Evolutionary conservation across 2,329 filamentous ascomycete species (phyloP).

Genomic region (Cadophora malorum): DNA sequence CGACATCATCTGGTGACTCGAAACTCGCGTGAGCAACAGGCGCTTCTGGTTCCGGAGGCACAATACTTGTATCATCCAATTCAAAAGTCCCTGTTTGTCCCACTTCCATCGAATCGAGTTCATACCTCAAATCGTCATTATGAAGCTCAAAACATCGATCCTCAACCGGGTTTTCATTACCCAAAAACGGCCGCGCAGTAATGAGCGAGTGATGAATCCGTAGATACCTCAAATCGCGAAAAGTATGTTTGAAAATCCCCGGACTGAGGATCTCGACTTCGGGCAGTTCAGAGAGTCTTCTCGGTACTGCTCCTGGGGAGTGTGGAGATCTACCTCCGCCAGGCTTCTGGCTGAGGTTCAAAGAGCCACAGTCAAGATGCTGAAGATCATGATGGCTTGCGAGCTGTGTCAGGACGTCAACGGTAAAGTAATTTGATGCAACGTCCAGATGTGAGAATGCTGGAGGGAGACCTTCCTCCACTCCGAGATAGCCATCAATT

Average conservation of each 20-base stretch:
- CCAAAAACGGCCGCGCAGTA: slow-evolving; percentile 33
- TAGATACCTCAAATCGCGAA: slow-evolving; percentile 32
- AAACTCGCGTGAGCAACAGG: slow-evolving; percentile 15
- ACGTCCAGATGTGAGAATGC: slow-evolving; percentile 34
- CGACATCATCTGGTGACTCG: slow-evolving; percentile 32
- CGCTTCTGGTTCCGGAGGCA: slow-evolving; percentile 8
- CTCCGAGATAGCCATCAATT: slow-evolving; percentile 26
- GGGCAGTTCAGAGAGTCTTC: slow-evolving; percentile 22
- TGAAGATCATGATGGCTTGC: slow-evolving; percentile 30
- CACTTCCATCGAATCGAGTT: slow-evolving; percentile 32
- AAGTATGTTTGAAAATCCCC: slow-evolving; percentile 28
- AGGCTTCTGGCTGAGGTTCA: slow-evolving; percentile 30
- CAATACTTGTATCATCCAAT: slow-evolving; percentile 30
- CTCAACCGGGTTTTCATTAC: slow-evolving; percentile 18
- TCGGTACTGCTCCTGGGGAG: slow-evolving; percentile 16
- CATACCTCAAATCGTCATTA: slow-evolving; percentile 31
- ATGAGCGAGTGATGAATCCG: slow-evolving; percentile 35
- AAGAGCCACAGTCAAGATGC: slow-evolving; percentile 33
- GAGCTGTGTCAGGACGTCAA: slow-evolving; percentile 26
- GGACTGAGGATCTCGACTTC: slow-evolving; percentile 28
- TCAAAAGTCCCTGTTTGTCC: slow-evolving; percentile 25
- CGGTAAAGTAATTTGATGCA: slow-evolving; percentile 30
- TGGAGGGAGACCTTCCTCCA: slow-evolving; percentile 31
- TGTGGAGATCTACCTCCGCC: slow-evolving; percentile 26
- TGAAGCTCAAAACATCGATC: slow-evolving; percentile 33